Base-by-base conservation (phyloP, 208 protist species). In the Porcisia hertigi region DNA sequence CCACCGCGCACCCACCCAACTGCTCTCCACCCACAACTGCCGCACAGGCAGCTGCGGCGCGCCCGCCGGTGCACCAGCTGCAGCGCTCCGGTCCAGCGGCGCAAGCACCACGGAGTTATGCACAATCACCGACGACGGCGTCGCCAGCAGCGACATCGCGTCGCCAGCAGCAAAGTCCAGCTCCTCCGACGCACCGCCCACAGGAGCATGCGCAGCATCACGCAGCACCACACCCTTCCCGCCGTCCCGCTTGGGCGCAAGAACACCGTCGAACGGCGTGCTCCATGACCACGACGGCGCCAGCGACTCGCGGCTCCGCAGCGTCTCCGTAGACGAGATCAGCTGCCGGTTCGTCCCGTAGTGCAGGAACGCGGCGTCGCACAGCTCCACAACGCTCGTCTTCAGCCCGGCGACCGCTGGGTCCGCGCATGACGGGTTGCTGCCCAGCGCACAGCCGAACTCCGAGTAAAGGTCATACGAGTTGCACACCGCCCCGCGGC, bases 21-120 rank as follows among this genome's bases (percentile, higher is more conserved):
- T 85, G 76, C 75, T 86, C 72, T 91, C 86, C 66, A 85, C 79
- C 86, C 86, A 91, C 41, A 88, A 59, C 47, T 82, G 55, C 58
- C 30, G 47, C 18, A 77, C 58, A 5, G 77, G 77, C 25, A 14
- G 59, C 52, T 36, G 7, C 54, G 45, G 30, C 23, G 41, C 41
- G 0, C 20, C 12, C 0, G 67, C n/a, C 6, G 67, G 39, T n/a
- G 55, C 55, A 25, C 53, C 45, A 12, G 70, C 63, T 5, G 60
- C 73, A 11, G 65, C 71, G 3, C 54, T 58, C 18, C 72, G 66
- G 59, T 82, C 71, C 66, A 82, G 72, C 52, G 70, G 71, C 18
- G 77, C 65, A 7, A 72, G 73, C 55, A 83, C 71, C 14, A 83
- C 60, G 12, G 69, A 41, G 67, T 77, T 82, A 30, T 86, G 82